Base-by-base conservation (phyloP, 1,284 basidiomycete genomes). In the Puccinia horiana region DNA sequence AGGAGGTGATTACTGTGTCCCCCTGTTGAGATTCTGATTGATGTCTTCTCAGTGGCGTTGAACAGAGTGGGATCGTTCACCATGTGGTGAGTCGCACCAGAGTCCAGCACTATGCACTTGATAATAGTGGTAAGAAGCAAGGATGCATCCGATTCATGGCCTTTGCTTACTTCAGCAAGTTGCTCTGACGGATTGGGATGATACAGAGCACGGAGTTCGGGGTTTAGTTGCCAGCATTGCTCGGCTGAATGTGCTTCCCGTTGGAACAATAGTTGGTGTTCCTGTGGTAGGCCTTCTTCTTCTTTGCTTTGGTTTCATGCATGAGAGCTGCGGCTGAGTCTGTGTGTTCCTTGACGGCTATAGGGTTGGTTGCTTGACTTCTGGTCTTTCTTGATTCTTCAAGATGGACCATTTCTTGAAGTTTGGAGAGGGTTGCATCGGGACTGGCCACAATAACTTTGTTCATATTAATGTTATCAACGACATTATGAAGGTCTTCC, bases 81-180 rank as follows among this genome's bases (percentile, higher is more conserved):
- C 40, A 72, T 44, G 40, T 72, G 69, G 23, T 72, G 69, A 1
- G 69, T 72, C 9, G 37, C 69, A 26, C 69, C 69, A n/a, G 42
- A 18, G 2, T 72, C 69, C 8, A 72, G 47, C 12, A 72, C 69
- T 20, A 37, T 37, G 1, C 32, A 18, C 20, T 63, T 63, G 32
- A 11, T 37, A 0, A 6, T 8, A 3, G 32, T 14, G 11, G 9
- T 32, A 2, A 63, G 61, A 1, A 63, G 32, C 8, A 37, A 0
- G 0, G 35, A 63, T 18, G 37, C 61, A 2, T 63, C 18, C 4
- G 32, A 63, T 37, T 63, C 18, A 8, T 63, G 2, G 11, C 61
- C 61, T 14, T 35, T 26, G 11, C 37, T 14, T 12, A 35, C 61
- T 37, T 63, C 61, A 58, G 32, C 11, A 8, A 58, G 56, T 32